Conservation (phyloP, 2,329 filamentous ascomycete species). For the Chaetomiaceae sp. region DNA sequence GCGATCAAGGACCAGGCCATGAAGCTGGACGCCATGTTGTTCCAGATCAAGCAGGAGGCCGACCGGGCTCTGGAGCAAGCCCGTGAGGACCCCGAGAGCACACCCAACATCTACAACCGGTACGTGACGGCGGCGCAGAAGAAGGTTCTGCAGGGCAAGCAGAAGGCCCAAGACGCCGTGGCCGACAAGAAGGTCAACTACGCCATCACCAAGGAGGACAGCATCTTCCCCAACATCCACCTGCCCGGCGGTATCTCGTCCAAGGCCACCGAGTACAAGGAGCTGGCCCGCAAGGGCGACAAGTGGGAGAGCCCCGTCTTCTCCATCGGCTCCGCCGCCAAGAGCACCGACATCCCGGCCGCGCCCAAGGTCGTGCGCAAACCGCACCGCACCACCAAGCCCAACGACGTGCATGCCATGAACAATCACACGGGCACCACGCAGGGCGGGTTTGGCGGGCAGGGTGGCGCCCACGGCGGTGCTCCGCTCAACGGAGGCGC, state of each 20-base stretch:
- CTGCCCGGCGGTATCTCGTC: conserved; percentile 84
- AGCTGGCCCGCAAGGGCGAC: conserved; percentile 81
- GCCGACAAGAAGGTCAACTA: conserved; percentile 73
- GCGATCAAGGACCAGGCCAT: conserved; percentile 79
- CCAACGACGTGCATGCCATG: neutral
- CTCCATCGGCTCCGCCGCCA: conserved; percentile 71
- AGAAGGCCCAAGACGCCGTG: conserved; percentile 62
- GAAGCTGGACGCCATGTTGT: conserved; percentile 68
- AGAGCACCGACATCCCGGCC: conserved; percentile 67
- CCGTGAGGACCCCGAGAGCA: conserved; percentile 64
- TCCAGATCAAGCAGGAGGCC: conserved; percentile 77
- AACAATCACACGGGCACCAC: conserved; percentile 7
- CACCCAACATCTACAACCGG: conserved; percentile 79
- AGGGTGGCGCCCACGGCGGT: neutral
- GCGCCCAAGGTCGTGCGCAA: conserved; percentile 50
- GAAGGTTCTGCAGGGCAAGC: conserved; percentile 68
- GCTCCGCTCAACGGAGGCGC: neutral
- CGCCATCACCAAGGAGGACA: conserved; percentile 81
- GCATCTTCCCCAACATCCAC: conserved; percentile 80
- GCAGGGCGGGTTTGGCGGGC: neutral
- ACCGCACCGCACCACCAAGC: conserved; percentile 29
- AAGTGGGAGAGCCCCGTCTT: conserved; percentile 95
- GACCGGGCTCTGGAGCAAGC: conserved; percentile 65
- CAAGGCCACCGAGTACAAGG: conserved; percentile 91
- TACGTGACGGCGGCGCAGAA: conserved; percentile 74